These are phyloP conservation scores for Neonectria faginata DNA, from an alignment of 2,329 filamentous ascomycete species.

Conservation along the genomic window DNA sequence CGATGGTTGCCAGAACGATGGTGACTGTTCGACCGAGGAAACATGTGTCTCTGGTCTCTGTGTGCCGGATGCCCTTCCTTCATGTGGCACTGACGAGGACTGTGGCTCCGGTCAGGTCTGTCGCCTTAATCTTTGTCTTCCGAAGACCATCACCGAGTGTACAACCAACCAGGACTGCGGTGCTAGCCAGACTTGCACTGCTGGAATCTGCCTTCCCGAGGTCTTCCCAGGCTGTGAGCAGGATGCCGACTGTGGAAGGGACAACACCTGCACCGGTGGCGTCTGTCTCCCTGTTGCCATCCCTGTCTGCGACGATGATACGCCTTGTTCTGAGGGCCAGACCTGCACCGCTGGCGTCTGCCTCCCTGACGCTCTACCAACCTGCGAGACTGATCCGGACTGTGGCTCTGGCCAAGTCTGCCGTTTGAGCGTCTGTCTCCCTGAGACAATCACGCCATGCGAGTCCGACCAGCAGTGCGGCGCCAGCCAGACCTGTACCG, in stretches of 20 bases:
- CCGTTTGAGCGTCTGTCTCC: constrained; percentile 19
- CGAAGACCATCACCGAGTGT: constrained; percentile 13
- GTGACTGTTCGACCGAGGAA: constrained; percentile 8
- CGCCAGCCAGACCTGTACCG: constrained; percentile 10
- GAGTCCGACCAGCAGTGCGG: constrained; percentile 17
- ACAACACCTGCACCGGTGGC: constrained; percentile 9
- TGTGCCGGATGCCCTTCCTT: constrained; percentile 12
- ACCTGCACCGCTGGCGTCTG: constrained; percentile 11
- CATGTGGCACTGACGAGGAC: constrained; percentile 9
- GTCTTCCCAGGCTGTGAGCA: constrained; percentile 12
- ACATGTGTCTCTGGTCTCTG: constrained; percentile 19
- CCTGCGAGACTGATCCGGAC: constrained; percentile 15
- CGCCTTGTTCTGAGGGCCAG: constrained; percentile 1
- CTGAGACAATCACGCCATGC: constrained; percentile 8
- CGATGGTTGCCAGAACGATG: constrained; percentile 3
- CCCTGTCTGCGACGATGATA: background rate
- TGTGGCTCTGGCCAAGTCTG: constrained; percentile 25
- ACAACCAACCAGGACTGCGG: constrained; percentile 5
- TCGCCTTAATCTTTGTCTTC: constrained; percentile 21
- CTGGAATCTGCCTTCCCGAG: constrained; percentile 19
- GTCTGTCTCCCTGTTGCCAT: constrained; percentile 10
- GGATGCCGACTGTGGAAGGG: constrained; percentile 9
- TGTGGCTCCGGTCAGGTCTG: constrained; percentile 18
- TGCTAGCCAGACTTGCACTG: constrained; percentile 9
- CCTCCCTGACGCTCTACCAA: constrained; percentile 5